A percentile compares a stretch with the other conserved stretches of the same genome.
These are phyloP conservation scores for Thelonectria blattea DNA, from an alignment of 2,329 filamentous ascomycete genomes.

Conservation along the genomic window DNA sequence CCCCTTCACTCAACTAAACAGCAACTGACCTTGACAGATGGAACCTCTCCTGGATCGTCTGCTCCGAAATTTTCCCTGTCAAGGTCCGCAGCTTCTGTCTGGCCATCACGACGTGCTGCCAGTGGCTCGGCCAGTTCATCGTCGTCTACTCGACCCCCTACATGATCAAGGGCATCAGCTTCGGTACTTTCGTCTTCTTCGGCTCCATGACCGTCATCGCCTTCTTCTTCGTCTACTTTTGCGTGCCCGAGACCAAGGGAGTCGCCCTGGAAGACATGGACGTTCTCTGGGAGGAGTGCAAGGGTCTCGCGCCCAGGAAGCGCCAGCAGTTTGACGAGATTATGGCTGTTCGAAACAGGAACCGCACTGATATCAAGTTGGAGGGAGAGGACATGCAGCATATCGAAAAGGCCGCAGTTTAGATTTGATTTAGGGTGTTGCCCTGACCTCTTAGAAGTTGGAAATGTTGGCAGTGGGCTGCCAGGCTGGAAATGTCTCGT, in stretches of 20 bases:
- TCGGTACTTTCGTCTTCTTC: conserved; percentile 27
- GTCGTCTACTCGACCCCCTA: conserved; percentile 40
- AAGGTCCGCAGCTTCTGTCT: conserved; percentile 39
- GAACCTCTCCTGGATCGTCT: conserved; percentile 30
- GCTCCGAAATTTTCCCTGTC: conserved; percentile 39
- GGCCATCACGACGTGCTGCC: conserved; percentile 36
- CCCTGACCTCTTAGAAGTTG: not conserved
- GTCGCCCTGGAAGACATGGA: conserved; percentile 38
- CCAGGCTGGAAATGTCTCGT: no score
- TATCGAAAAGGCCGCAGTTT: not conserved
- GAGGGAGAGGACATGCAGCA: conserved; percentile 6
- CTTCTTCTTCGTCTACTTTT: conserved; percentile 23
- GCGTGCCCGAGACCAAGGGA: conserved; percentile 36
- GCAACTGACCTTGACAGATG: conserved; percentile 1
- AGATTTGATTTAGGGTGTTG: not conserved
- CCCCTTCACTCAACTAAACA: not conserved
- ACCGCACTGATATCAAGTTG: not conserved
- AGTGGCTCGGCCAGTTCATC: conserved; percentile 43
- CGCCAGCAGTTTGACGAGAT: conserved; percentile 9
- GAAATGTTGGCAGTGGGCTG: no score
- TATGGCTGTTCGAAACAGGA: not conserved
- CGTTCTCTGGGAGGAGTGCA: conserved; percentile 27
- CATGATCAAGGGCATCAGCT: conserved; percentile 35
- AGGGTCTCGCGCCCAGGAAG: conserved; percentile 9
- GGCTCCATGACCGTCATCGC: conserved; percentile 23